These are phyloP conservation scores for Lecanicillium sp. DNA, from an alignment of 2,329 filamentous ascomycete species.

Conservation along the genomic window DNA sequence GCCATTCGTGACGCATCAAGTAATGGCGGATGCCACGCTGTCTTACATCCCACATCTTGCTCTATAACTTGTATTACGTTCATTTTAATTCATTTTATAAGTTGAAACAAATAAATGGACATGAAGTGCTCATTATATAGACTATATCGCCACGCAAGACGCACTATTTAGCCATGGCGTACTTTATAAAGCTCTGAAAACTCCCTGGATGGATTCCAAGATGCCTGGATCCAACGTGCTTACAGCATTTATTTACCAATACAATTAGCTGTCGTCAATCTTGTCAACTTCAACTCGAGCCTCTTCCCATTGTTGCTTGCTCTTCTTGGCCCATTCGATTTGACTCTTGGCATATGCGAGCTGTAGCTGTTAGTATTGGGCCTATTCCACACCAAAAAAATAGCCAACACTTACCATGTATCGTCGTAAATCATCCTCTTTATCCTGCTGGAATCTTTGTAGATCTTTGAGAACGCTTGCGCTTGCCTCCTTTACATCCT, in stretches of 20 bases:
- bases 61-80: no score
- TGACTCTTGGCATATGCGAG: slow-evolving; percentile 88
- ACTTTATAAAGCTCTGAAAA: neutral
- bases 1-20: no score
- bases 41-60: no score
- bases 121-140: no score
- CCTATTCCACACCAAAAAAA: no score
- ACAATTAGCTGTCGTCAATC: slow-evolving; percentile 55
- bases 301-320: slow-evolving; percentile 87
- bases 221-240: neutral
- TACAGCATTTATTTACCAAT: neutral
- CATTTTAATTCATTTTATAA: no score
- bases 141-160: no score
- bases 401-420: slow-evolving; percentile 72
- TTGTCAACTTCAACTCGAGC: slow-evolving; percentile 80
- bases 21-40: no score
- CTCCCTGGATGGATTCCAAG: no score
- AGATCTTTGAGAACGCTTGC: slow-evolving; percentile 81
- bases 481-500: slow-evolving; percentile 91
- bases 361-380: slow-evolving; percentile 43
- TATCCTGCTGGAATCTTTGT: slow-evolving; percentile 87
- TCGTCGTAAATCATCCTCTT: slow-evolving; percentile 84
- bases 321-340: slow-evolving; percentile 87
- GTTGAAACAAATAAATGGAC: no score
- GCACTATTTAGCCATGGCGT: no score